Base-by-base conservation (phyloP, 768 basidiomycete genomes). In the Lyophyllum decastes region DNA sequence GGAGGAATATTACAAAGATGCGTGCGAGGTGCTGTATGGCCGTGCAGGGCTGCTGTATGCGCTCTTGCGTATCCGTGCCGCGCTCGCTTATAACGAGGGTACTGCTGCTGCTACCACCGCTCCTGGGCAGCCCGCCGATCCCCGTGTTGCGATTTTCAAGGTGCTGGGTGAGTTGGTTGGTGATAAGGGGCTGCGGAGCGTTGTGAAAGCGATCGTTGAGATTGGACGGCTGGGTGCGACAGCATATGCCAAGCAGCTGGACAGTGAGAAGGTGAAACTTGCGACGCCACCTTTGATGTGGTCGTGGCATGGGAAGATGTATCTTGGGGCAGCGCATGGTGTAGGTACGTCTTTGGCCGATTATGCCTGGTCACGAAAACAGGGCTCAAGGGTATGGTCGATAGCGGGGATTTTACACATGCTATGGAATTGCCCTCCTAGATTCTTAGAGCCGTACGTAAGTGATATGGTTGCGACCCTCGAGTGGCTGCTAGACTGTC, bases 281-380 rank as follows among this genome's bases (percentile, higher is more conserved):
- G 24, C n/a, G 9, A 16, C 60, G 4, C 82, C 82, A 0, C 74
- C 79, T 1, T 67, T 85, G 26, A 85, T 85, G 82, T 85, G 84
- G 85, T 70, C 68, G 10, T 86, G 85, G 85, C 78, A 83, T 61
- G 71, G 75, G n/a, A 83, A 77, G 59, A 70, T 78, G 22, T 85
- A 85, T 63, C 68, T 85, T 1, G 84, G 85, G 35, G 83, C 72
- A 14, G 83, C 83, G 3, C 85, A 86, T 70, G 85, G 85, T n/a
- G 73, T 84, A 52, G 81, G 84, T 82, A 55, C 46, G 82, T 71
- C 4, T 8, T 14, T 41, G 17, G 6, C 5, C n/a, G n/a, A 11
- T 1, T 48, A 21, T 17, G 4, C 19, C 21, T 41, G 35, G 11
- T 22, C 14, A 33, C 11, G 22, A 10, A 14, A 4, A 7, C 14